Evolutionary conservation across 1,284 basidiomycete genomes (phyloP).

Genomic region (Taiwanofungus camphoratus): DNA sequence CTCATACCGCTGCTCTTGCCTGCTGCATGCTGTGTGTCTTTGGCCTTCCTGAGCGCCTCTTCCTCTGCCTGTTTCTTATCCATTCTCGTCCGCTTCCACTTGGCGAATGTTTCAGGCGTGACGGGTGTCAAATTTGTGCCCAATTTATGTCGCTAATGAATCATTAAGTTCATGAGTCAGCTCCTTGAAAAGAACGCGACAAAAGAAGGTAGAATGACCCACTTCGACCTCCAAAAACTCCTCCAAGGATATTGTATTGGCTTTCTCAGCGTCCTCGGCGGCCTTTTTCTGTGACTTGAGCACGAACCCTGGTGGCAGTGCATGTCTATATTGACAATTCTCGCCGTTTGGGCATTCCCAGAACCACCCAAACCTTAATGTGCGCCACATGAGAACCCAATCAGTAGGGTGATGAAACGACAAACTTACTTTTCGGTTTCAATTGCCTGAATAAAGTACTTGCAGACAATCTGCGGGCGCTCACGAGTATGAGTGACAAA

Average conservation of each 20-base stretch:
- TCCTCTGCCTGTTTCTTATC: conserved; percentile 89
- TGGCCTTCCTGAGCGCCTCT: conserved; percentile 80
- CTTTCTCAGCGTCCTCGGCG: conserved; percentile 79
- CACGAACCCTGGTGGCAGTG: conserved; percentile 92
- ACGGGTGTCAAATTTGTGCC: conserved; percentile 91
- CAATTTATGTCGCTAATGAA: conserved; percentile 82
- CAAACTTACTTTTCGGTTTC: conserved; percentile 78
- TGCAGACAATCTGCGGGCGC: conserved; percentile 83
- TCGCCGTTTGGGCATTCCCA: conserved; percentile 88
- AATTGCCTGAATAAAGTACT: conserved; percentile 95
- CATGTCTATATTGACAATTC: conserved; percentile 92
- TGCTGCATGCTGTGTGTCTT: conserved; percentile 78
- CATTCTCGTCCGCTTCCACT: conserved; percentile 92
- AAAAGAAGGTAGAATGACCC: conserved; percentile 19
- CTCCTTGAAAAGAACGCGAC: not conserved
- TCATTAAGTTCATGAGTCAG: not conserved
- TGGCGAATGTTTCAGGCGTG: conserved; percentile 88
- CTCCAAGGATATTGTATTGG: conserved; percentile 87
- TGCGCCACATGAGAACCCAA: conserved; percentile 2
- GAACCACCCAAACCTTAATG: conserved; percentile 79
- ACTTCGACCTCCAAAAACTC: conserved; percentile 98
- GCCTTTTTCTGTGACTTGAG: conserved; percentile 90
- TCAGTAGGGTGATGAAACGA: not conserved
- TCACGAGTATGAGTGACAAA: not conserved
- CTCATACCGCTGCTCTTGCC: conserved; percentile 94